Base-by-base conservation (phyloP, 805 yeast genomes). In the Komagataella phaffii region DNA sequence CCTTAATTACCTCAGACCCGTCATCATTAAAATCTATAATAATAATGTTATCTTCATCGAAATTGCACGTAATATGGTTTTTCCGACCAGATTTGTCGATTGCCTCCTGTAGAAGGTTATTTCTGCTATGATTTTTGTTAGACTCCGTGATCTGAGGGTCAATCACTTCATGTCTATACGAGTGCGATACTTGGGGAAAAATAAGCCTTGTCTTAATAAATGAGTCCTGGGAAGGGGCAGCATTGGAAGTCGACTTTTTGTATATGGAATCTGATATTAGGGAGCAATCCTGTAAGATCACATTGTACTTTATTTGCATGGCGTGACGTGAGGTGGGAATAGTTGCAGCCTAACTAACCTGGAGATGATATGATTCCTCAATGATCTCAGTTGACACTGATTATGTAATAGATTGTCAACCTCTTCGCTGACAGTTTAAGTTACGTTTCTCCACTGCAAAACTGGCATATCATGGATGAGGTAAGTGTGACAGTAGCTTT, bases 11-110 rank as follows among this genome's bases (percentile, higher is more conserved):
- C 17, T 36, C 19, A 17, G 44, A 40, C 3, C 30, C 52, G 12
- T 40, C 44, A 14, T 51, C 52, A 14, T 49, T 50, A 23, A 56
- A 18, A 44, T 56, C 60, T 44, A 53, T 14, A 8, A 55, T 51
- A 17, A 53, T 48, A 17, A 53, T 30, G 46, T 49, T 53, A 14
- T 52, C 53, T n/a, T 14, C 45, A 17, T 30, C 40, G 40, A 30
- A 30, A 30, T 30, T 30, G 40, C 40, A 30, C 10, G 40, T 30
- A 30, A 30, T 30, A 30, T 30, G 40, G 14, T 30, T 30, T 10
- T 10, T 30, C 14, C 5, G 12, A 5, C 40, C 40, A 14, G 40
- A 30, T 5, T 30, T 30, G 40, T 30, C 40, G 12, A 30, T 30
- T 30, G 40, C 40, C 40, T 30, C 40, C 4, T 30, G 40, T 30